phyloP scores from a whole-genome alignment of 768 basidiomycete genomes.

The Botryobasidium botryosum region DNA sequence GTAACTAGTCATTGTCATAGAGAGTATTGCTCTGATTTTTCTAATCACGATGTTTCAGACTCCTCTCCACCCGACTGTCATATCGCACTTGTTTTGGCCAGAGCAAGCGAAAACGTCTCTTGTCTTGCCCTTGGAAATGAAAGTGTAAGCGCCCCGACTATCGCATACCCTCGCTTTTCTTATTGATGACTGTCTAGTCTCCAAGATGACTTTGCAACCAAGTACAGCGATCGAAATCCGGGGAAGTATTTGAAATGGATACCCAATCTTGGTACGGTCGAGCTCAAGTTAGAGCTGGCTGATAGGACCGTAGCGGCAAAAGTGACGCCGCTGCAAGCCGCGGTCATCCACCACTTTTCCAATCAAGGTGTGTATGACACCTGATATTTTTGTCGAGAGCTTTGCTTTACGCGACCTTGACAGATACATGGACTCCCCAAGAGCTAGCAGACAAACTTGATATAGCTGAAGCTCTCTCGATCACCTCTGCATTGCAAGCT shows the following conservation, averaged over 20 bases:
- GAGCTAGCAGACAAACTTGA: conserved; percentile 27
- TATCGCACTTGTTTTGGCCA: conserved; percentile 95
- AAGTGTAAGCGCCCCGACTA: conserved; percentile 32
- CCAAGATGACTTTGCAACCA: conserved; percentile 57
- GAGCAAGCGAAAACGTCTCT: conserved; percentile 43
- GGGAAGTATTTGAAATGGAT: conserved; percentile 86
- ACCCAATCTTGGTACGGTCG: conserved; percentile 73
- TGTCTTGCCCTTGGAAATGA: conserved; percentile 71
- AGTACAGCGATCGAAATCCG: conserved; percentile 73
- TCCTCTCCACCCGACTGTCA: conserved; percentile 71
- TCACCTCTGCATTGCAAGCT: too few species aligned
- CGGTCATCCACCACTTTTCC: conserved; percentile 74
- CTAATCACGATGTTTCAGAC: conserved; percentile 26
- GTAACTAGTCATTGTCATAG: conserved; percentile 26
- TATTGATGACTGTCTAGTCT: conserved; percentile 27
- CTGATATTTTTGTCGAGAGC: neutral
- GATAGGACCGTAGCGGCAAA: conserved; percentile 63
- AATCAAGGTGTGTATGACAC: conserved; percentile 33
- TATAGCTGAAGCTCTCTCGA: too few species aligned
- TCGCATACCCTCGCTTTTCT: neutral
- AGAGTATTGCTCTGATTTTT: conserved; percentile 1
- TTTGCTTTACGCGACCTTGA: too few species aligned
- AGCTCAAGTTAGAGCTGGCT: conserved; percentile 61
- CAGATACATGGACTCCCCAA: too few species aligned
- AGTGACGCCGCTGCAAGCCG: conserved; percentile 78